Conservation (phyloP, 768 basidiomycete species). For the Lactarius pseudohatsudake region DNA sequence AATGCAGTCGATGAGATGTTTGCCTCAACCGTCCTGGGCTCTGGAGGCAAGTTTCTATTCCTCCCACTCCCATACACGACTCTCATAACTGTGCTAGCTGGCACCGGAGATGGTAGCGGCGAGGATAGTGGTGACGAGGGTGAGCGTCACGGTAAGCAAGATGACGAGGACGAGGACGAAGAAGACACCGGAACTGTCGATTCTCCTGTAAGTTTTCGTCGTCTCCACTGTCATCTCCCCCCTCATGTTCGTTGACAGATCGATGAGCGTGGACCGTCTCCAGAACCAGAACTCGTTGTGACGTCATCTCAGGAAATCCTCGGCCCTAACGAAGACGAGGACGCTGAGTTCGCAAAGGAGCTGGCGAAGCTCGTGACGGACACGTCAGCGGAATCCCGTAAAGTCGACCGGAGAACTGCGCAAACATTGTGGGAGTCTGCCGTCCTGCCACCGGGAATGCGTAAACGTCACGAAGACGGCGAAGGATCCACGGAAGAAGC, state of each 20-base stretch:
- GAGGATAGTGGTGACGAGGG: constrained; percentile 51
- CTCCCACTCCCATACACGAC: constrained; percentile 20
- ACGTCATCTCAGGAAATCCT: constrained; percentile 69
- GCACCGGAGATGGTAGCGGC: constrained; percentile 53
- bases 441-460: constrained; percentile 62
- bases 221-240: background rate
- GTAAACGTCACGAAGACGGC: constrained; percentile 68
- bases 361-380: constrained; percentile 94
- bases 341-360: constrained; percentile 93
- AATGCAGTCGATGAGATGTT: constrained; percentile 89
- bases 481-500: constrained; percentile 46
- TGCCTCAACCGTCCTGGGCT: constrained; percentile 58
- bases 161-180: constrained; percentile 71
- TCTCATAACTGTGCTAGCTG: constrained; percentile 33
- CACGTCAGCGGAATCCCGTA: constrained; percentile 75
- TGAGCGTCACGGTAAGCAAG: constrained; percentile 46
- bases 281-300: constrained; percentile 70
- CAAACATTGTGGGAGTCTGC: constrained; percentile 88
- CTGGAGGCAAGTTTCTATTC: constrained; percentile 46
- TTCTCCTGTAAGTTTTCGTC: constrained; percentile 49
- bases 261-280: constrained; percentile 74
- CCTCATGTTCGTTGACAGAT: constrained; percentile 39
- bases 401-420: constrained; percentile 86
- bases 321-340: constrained; percentile 85
- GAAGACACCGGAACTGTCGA: constrained; percentile 46